Conservation (phyloP, 2,329 filamentous ascomycete species). For the Tolypocladium cylindrosporum region DNA sequence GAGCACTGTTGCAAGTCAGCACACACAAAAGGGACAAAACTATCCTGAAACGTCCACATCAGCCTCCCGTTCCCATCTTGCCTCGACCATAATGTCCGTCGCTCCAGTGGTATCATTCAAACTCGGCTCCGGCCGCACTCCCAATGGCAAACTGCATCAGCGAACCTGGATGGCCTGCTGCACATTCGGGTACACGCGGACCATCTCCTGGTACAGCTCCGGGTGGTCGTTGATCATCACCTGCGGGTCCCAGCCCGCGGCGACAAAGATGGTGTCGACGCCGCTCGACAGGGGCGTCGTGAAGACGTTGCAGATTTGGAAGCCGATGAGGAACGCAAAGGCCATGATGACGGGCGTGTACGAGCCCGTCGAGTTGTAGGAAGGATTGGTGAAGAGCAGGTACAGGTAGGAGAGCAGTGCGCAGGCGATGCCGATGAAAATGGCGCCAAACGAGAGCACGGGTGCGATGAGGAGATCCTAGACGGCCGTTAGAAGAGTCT, state of each 20-base stretch:
- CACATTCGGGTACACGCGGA: conserved; percentile 73
- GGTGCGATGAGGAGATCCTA: conserved; percentile 69
- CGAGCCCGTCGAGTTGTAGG: conserved; percentile 57
- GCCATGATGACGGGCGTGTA: conserved; percentile 74
- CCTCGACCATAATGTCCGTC: not conserved
- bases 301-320: conserved; percentile 85
- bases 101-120: not conserved
- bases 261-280: conserved; percentile 88
- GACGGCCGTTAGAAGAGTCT: not conserved
- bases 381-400: conserved; percentile 68
- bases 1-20: not conserved
- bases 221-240: conserved; percentile 73
- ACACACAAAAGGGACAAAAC: not conserved
- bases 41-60: not conserved
- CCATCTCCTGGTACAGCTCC: conserved; percentile 70
- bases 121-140: not conserved
- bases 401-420: conserved; percentile 81
- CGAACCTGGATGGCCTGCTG: conserved; percentile 56
- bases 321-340: conserved; percentile 78
- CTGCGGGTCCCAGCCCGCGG: conserved; percentile 57
- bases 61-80: too few relatives aligned
- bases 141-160: not conserved
- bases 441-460: conserved; percentile 65
- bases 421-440: conserved; percentile 76
- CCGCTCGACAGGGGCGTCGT: conserved; percentile 80